A percentile compares a stretch with the other conserved stretches of the same genome.
Evolutionary conservation across 106 monocot genomes (phyloP).

Genomic region (Phalaenopsis aphrodite): DNA sequence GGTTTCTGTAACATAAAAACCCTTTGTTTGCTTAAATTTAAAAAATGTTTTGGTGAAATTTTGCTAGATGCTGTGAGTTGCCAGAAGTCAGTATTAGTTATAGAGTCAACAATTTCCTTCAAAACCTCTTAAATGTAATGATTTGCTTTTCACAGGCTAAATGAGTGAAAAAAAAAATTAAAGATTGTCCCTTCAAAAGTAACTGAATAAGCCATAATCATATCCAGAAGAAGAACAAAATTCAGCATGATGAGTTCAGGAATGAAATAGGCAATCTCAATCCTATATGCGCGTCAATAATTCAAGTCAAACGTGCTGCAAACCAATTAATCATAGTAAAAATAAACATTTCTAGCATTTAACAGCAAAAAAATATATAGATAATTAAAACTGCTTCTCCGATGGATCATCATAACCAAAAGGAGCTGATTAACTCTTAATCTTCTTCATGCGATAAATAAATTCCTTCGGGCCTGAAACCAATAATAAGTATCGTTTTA

Average conservation of each 20-base stretch:
- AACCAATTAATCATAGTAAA: not conserved
- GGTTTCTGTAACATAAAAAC: not conserved
- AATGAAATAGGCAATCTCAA: not conserved
- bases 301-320: not conserved
- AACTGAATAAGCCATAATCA: not conserved
- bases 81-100: not conserved
- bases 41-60: not conserved
- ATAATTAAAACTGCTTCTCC: not conserved
- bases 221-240: not conserved
- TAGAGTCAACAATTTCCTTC: not conserved
- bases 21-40: not conserved
- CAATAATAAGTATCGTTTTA: not conserved
- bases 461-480: not conserved
- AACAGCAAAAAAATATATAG: not conserved
- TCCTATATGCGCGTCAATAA: not conserved
- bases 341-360: not conserved
- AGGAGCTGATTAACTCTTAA: slow-evolving; percentile 1
- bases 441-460: not conserved
- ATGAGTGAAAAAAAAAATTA: not conserved
- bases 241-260: not conserved
- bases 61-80: not conserved
- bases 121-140: not conserved
- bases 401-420: not conserved
- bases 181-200: not conserved
- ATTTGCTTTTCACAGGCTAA: not conserved